Base-by-base conservation (phyloP, 805 yeast genomes). In the Cyberlindnera amylophila region DNA sequence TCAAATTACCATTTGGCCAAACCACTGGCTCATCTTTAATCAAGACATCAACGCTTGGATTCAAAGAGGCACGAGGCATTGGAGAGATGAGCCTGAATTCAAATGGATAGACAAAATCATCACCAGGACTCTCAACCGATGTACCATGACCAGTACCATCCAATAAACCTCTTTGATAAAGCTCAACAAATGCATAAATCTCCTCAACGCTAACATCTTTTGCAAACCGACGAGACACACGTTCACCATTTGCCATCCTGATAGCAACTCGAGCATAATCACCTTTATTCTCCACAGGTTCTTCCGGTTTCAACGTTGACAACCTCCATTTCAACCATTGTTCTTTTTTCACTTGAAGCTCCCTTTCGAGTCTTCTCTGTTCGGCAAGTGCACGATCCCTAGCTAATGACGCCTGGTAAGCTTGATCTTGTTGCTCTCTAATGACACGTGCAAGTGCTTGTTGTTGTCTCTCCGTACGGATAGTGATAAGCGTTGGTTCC, bases 401-500 rank as follows among this genome's bases (percentile, higher is more conserved):
- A 14, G 74, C 73, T 28, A 90, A 66, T 0, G 95, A 81, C 28
- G 74, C 74, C 55, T 82, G 80, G 63, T 81, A 89, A 16, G 93
- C 88, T 34, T 74, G 65, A 55, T 88, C 93, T 62, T 90, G 96
- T 53, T 82, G 82, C 46, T 73, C 72, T 39, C 86, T 72, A 27
- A 87, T 66, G 11, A 71, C 64, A 45, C 81, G 75, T 31, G 81
- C 70, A 46, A 76, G 59, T 32, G 78, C 81, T 36, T 75, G 70
- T 38, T 81, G 81, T 51, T 79, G 77, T 36, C 81, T 71, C 44
- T 83, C 90, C 4, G 74, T 66, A 34, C 90, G 71, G 15, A 90
- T 69, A 3, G 77, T 61, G 15, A 74, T 62, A 43, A 93, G 66
- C 28, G 74, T 75, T 8, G 83, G 85, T 51, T 74, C 80, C 57